Evolutionary conservation across 306 rosid genomes (phyloP), one percentile per base, ranked within the genome.

Genomic region (Lathyrus tuberosus): DNA sequence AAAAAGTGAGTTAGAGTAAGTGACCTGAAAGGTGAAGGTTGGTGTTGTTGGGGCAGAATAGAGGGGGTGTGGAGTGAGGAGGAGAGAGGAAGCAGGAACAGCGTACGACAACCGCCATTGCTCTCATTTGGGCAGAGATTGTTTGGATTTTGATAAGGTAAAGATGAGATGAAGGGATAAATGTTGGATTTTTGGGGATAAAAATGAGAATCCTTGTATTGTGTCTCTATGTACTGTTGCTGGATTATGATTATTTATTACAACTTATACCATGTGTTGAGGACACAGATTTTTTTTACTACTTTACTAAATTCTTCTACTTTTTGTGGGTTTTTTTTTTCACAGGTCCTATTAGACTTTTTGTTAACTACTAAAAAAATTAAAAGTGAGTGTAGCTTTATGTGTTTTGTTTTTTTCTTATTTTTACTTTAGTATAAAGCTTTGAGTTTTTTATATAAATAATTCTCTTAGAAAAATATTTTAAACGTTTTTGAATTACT

Each of bases 81-180:
- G 58, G 87, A 22, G 86, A 62, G 76, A 70, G 73, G 69, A 87
- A 83, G 72, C 80, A 80, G 26, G 87, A 80, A 81, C 89, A 84
- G 52, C 86, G 96, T 79, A 85, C 66, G 14, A 74, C 56, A 66
- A 80, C 82, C 76, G 96, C 92, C 96, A 91, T 91, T 43, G 84
- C 11, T 8, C 26, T 43, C 17, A 61, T 51, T 37, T 48, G 69
- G 26, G 42, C 33, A 58, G 33, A 71, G 59, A 46, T 26, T 28
- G 67, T 56, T 63, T 9, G 37, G 44, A 9, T 30, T 38, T 16
- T 11, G 67, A 10, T 54, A 54, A 58, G 77, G 9, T 54, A 58
- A 44, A 54, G 33, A 12, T 47, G 53, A 47, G 43, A 24, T 54
- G 61, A 59, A 13, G 18, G 53, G 77, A 77, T 71, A 77, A 62